Base-by-base conservation (phyloP, 495 filamentous ascomycete genomes). In the Hypoxylon lienhwacheense region DNA sequence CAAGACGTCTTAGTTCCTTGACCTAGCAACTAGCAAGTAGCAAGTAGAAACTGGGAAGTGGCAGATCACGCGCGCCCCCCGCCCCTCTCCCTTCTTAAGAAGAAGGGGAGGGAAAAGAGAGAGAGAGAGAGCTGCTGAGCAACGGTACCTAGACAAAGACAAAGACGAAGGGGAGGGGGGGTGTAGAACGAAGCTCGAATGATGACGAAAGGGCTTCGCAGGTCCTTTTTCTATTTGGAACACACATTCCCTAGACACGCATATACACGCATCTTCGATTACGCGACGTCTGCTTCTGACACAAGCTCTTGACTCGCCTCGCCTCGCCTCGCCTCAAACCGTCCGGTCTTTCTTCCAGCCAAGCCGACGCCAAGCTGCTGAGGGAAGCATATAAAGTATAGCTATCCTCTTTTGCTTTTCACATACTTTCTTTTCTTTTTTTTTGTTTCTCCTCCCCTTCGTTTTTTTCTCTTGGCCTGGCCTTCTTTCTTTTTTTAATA, bases 311-410 rank as follows among this genome's bases (percentile, higher is more conserved):
- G 17, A 53, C 43, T 47, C 43, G 6, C 48, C 43, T n/a, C n/a
- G n/a, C n/a, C n/a, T n/a, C n/a, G n/a, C n/a, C n/a, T n/a, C n/a
- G n/a, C n/a, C n/a, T n/a, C n/a, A 21, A 32, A n/a, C 48, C 55
- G 19, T 59, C 55, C 55, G 47, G 55, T 53, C 48, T 59, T 59
- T 59, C 36, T 59, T 48, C 48, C n/a, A 25, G 55, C 55, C 22
- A 45, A 52, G 34, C 3, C 1, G 24, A 25, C 29, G 12, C 24
- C 19, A 26, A 21, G 11, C n/a, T 32, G 12, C 8, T 0, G 11
- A 33, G 16, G 25, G 31, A 33, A 25, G 26, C 46, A 57, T 59
- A 59, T 59, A 59, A n/a, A 53, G 47, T 59, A 53, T 48, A 58
- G 43, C 42, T 52, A 14, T 58, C 19, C 41, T 47, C 46, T 47